phyloP scores from a whole-genome alignment of 495 filamentous ascomycete genomes.

The Talaromyces trachyspermus region DNA sequence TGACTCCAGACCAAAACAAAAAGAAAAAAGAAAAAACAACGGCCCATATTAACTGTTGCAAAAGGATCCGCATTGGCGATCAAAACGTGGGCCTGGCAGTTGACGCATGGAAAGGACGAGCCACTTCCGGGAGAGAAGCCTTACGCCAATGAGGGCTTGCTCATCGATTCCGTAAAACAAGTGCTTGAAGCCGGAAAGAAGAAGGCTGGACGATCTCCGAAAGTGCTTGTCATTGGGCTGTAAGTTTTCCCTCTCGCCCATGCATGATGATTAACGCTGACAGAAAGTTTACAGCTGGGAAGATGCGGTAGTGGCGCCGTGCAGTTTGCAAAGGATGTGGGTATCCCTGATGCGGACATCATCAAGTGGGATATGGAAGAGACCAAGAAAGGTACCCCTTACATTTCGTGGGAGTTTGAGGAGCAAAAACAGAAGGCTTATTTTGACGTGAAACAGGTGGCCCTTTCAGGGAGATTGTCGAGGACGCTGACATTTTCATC shows the following conservation, averaged over 20 bases:
- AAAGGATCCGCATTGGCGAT: conserved; percentile 63
- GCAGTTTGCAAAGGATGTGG: conserved; percentile 67
- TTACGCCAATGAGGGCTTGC: conserved; percentile 68
- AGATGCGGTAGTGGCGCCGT: conserved; percentile 84
- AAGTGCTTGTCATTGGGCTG: conserved; percentile 55
- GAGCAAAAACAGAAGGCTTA: too few relatives aligned
- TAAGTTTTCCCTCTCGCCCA: conserved; percentile 17
- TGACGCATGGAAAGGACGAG: conserved; percentile 55
- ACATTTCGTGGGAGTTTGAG: too few relatives aligned
- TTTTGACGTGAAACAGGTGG: conserved; percentile 48
- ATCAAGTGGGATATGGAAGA: conserved; percentile 91
- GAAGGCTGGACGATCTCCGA: conserved; percentile 42
- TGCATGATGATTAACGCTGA: not conserved
- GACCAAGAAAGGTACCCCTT: conserved; percentile 49
- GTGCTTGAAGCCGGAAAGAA: conserved; percentile 53
- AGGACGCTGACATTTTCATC: conserved; percentile 64
- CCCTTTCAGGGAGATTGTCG: conserved; percentile 81
- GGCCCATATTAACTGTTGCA: not conserved
- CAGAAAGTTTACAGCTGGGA: conserved; percentile 48
- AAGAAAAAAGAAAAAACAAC: too few relatives aligned
- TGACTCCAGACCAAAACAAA: too few relatives aligned
- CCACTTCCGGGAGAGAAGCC: conserved; percentile 60
- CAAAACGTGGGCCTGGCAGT: conserved; percentile 85
- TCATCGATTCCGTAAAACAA: conserved; percentile 68
- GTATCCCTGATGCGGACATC: conserved; percentile 65